These are phyloP conservation scores for Malassezia psittaci DNA, from an alignment of 1,284 basidiomycete genomes.

Conservation along the genomic window DNA sequence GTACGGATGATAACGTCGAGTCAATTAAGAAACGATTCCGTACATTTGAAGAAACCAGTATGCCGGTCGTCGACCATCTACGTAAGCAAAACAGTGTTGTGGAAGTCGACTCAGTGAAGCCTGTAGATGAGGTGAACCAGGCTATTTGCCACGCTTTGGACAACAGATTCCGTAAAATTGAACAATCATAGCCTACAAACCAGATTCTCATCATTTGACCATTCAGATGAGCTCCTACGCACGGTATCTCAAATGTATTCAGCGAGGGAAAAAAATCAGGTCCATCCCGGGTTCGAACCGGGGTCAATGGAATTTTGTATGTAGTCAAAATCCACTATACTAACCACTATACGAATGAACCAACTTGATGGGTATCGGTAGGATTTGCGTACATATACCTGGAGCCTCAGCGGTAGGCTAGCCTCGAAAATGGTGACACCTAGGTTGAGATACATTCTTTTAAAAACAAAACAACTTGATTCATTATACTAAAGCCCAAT, in stretches of 20 bases:
- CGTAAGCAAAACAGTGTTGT: constrained; percentile 62
- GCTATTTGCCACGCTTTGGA: constrained; percentile 38
- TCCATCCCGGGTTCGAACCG: constrained; percentile 23
- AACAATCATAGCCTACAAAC: background rate
- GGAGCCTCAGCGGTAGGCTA: too few species aligned
- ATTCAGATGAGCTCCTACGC: too few species aligned
- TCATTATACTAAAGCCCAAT: too few species aligned
- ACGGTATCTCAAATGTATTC: too few species aligned
- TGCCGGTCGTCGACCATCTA: constrained; percentile 91
- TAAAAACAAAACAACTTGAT: too few species aligned
- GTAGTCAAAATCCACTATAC: constrained; percentile 21
- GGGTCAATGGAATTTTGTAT: constrained; percentile 18
- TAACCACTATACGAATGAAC: constrained; percentile 23
- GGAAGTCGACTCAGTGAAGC: constrained; percentile 55
- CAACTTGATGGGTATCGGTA: background rate
- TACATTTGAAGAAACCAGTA: constrained; percentile 87
- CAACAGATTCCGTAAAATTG: constrained; percentile 20
- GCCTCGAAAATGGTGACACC: too few species aligned
- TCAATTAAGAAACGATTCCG: constrained; percentile 94
- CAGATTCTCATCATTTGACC: too few species aligned
- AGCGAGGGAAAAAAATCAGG: too few species aligned
- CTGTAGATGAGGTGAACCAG: constrained; percentile 36
- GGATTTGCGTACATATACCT: background rate
- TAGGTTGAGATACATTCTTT: background rate
- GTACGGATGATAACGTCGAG: constrained; percentile 90